Evolutionary conservation across 352 stramenopile genomes (phyloP).

Genomic region (Phytophthora colocasiae): DNA sequence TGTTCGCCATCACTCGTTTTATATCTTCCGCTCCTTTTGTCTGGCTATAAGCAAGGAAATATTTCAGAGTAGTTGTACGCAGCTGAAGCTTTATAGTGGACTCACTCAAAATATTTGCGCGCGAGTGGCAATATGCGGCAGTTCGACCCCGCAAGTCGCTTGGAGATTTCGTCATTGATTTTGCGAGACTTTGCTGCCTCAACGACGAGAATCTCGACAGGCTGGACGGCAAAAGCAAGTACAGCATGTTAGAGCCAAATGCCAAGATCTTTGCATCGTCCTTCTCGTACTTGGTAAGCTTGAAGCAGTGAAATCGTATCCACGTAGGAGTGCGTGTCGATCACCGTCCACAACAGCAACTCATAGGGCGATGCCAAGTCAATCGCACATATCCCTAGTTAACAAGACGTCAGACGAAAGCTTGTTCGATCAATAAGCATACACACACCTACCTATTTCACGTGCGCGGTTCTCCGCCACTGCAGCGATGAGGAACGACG

Average conservation of each 20-base stretch:
- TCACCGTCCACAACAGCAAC: slow-evolving; percentile 79
- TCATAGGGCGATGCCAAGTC: slow-evolving; percentile 77
- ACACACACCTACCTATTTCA: slow-evolving; percentile 53
- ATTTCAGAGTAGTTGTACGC: no score
- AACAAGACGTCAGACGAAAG: background rate
- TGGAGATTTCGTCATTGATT: slow-evolving; percentile 78
- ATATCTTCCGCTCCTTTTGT: slow-evolving; percentile 87
- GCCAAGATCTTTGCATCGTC: background rate
- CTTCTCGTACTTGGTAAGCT: slow-evolving; percentile 60
- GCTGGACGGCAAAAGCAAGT: slow-evolving; percentile 35
- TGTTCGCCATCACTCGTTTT: slow-evolving; percentile 84
- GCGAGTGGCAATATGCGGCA: slow-evolving; percentile 75
- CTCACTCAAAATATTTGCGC: slow-evolving; percentile 84
- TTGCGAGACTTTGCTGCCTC: slow-evolving; percentile 62
- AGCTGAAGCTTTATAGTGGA: background rate
- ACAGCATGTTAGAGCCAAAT: background rate
- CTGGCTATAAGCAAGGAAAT: slow-evolving; percentile 49
- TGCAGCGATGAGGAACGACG: slow-evolving; percentile 66
- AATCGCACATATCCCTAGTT: slow-evolving; percentile 68
- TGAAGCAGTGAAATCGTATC: slow-evolving; percentile 76
- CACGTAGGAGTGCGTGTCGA: slow-evolving; percentile 79
- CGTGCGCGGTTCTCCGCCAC: slow-evolving; percentile 66
- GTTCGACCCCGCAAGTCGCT: slow-evolving; percentile 56
- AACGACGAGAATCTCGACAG: slow-evolving; percentile 78
- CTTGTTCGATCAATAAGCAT: no score